Evolutionary conservation across 345 rosid species (phyloP), one percentile per base, ranked within the genome.

Genomic region (Cardamine chenopodiifolia): DNA sequence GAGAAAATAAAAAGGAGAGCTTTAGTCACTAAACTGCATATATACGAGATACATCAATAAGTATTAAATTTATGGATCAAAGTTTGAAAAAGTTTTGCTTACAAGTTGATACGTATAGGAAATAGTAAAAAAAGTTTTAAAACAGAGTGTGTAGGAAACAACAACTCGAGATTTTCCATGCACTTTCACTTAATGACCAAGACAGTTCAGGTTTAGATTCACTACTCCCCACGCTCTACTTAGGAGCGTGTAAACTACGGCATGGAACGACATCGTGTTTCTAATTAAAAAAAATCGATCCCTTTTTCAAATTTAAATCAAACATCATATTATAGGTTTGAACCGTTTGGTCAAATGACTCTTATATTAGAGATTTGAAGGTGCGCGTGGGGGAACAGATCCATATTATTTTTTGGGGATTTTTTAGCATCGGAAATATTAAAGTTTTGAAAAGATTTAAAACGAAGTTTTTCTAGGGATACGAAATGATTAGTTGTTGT

Each of bases 111-210:
- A 71, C 83, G 81, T 76, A 72, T 79, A 73, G 74, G 81, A 78
- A 78, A 73, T 65, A 78, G 69, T 71, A 66, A 78, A 69, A 32
- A 10, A 49, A 0, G 9, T 15, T 4, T 1, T 23, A 29, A 45
- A 70, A 13, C 65, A 70, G 57, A 70, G 71, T 62, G 71, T 70
- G 64, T 78, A 70, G 82, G 74, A 79, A 81, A 77, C 74, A 63
- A 65, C 72, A 76, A 71, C 77, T 70, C 44, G 82, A 74, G 85
- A 66, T 80, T 74, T 74, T 66, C 77, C 70, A 80, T 80, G 78
- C 83, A 83, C 66, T 77, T 70, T 70, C 77, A 70, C 83, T 66
- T 66, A 66, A 81, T 66, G 76, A 59, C 66, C 47, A 50, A n/a
- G 56, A 71, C 55, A 40, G 68, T 68, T 77, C 73, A 28, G 48